These are phyloP conservation scores for Blumeria graminis DNA, from an alignment of 2,329 filamentous ascomycete genomes.

Conservation along the genomic window DNA sequence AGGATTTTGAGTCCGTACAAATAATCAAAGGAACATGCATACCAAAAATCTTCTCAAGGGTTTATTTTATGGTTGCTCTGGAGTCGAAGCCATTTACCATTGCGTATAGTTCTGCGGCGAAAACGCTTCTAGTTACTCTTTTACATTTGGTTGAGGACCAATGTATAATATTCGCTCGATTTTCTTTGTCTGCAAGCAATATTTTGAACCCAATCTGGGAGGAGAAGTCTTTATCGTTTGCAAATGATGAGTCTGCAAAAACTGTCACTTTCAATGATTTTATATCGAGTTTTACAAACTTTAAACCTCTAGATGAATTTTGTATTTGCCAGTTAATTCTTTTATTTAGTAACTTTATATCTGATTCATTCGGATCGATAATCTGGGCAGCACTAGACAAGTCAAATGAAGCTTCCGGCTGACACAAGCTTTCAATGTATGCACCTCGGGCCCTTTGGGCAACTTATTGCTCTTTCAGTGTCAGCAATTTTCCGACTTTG, in stretches of 20 bases:
- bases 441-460: conserved; percentile 1
- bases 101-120: not conserved
- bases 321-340: too few species aligned
- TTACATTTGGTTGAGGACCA: not conserved
- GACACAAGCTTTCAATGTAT: conserved; percentile 1
- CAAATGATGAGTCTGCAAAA: not conserved
- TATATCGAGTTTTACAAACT: not conserved
- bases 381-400: too few species aligned
- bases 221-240: too few species aligned
- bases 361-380: too few species aligned
- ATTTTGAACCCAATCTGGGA: not conserved
- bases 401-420: conserved; percentile 2
- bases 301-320: too few species aligned
- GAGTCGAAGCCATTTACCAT: not conserved
- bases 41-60: not conserved
- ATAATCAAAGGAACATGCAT: not conserved
- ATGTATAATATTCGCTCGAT: not conserved
- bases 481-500: too few species aligned
- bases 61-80: not conserved
- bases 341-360: too few species aligned
- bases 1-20: too few species aligned
- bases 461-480: not conserved
- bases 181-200: not conserved
- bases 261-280: not conserved
- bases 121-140: too few species aligned